phyloP scores from a whole-genome alignment of 129 eudicot genomes.

The sunflower (Helianthus annuus) region DNA sequence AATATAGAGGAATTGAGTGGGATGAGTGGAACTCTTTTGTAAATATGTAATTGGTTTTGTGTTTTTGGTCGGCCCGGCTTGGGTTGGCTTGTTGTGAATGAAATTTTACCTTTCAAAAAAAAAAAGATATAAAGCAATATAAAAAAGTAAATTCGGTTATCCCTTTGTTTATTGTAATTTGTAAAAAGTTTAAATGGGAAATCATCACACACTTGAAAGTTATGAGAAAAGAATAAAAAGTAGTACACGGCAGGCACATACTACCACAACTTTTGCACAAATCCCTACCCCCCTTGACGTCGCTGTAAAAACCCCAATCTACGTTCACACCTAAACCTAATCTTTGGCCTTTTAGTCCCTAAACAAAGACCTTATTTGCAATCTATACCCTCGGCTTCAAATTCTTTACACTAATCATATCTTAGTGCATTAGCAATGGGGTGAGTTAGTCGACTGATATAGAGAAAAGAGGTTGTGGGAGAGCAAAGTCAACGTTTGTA shows the following conservation, averaged over 20 bases:
- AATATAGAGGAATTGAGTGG: no score
- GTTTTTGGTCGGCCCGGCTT: no score
- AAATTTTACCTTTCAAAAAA: no score
- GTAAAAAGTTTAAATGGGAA: background rate
- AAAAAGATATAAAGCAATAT: background rate
- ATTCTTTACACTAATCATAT: background rate
- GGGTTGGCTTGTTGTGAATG: no score
- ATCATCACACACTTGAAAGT: background rate
- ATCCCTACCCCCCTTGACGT: slow-evolving; percentile 26
- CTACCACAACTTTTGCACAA: slow-evolving; percentile 31
- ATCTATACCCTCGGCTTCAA: background rate
- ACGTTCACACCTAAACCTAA: slow-evolving; percentile 11
- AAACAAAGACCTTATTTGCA: background rate
- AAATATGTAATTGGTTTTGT: no score
- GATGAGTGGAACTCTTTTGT: no score
- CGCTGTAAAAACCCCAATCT: slow-evolving; percentile 31
- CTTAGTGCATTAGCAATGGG: no score
- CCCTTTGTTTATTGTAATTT: no score
- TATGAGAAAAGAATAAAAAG: slow-evolving; percentile 11
- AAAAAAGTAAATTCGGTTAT: background rate
- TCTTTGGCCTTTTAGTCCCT: background rate
- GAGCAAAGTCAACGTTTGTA: no score
- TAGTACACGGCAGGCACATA: slow-evolving; percentile 30
- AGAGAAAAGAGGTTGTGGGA: no score
- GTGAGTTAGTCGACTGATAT: no score